These are phyloP conservation scores for Helminthosporium solani DNA, from an alignment of 2,329 filamentous ascomycete species.

Conservation along the genomic window DNA sequence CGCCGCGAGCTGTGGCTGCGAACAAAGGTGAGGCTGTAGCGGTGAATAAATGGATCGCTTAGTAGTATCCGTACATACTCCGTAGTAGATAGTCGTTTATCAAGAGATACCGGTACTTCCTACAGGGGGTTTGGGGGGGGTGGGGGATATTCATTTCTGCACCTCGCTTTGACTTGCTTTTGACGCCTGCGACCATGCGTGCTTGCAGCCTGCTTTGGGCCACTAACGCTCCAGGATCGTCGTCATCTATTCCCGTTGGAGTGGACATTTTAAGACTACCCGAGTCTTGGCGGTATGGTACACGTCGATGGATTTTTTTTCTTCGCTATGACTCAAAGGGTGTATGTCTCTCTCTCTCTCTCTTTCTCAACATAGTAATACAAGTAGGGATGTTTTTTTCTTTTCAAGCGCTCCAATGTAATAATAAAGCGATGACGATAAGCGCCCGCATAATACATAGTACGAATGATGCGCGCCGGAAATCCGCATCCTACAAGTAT, in stretches of 20 bases:
- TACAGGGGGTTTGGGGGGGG: too few relatives aligned
- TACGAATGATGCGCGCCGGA: not conserved
- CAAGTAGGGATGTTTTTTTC: conserved; percentile 12
- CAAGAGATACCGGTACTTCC: too few relatives aligned
- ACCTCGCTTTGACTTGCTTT: conserved; percentile 13
- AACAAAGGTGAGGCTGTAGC: conserved; percentile 34
- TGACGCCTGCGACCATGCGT: not conserved
- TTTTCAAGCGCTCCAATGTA: conserved; percentile 10
- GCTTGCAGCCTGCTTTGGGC: conserved; percentile 10
- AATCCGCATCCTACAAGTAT: conserved; percentile 7
- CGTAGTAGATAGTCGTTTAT: too few relatives aligned
- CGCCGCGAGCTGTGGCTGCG: conserved; percentile 22
- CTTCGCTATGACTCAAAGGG: conserved; percentile 15
- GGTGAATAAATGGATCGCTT: conserved; percentile 26
- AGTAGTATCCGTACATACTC: too few relatives aligned
- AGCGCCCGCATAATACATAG: conserved; percentile 10
- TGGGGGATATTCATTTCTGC: too few relatives aligned
- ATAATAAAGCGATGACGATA: conserved; percentile 20
- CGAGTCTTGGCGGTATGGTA: conserved; percentile 21
- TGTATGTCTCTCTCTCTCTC: too few relatives aligned
- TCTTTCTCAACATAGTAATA: conserved; percentile 1
- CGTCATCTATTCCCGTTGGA: conserved; percentile 18
- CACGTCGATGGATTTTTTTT: conserved; percentile 17
- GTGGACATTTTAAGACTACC: conserved; percentile 9
- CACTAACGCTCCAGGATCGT: conserved; percentile 20